Conservation (phyloP, 352 stramenopile species). For the Phytophthora syringae region DNA sequence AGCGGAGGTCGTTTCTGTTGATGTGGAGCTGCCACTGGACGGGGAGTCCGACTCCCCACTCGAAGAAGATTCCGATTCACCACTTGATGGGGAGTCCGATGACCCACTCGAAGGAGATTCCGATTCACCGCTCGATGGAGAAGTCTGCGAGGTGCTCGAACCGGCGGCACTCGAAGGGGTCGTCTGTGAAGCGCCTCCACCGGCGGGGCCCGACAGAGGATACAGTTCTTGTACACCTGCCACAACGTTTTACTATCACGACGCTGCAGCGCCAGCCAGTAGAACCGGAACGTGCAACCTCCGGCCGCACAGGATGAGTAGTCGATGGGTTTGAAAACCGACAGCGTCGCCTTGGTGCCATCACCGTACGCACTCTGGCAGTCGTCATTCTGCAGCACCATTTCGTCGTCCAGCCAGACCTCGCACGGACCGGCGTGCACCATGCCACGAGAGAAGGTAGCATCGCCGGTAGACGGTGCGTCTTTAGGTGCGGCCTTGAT, state of each 20-base stretch:
- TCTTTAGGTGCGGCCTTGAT: slow-evolving; percentile 27
- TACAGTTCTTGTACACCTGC: slow-evolving; percentile 47
- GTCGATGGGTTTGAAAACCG: slow-evolving; percentile 42
- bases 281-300: slow-evolving; percentile 46
- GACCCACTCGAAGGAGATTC: too few relatives aligned
- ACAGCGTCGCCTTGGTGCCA: slow-evolving; percentile 26
- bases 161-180: slow-evolving; percentile 9
- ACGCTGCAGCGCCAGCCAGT: slow-evolving; percentile 43
- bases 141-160: too few relatives aligned
- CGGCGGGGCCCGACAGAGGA: slow-evolving; percentile 30
- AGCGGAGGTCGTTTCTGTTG: too few relatives aligned
- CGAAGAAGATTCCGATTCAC: too few relatives aligned
- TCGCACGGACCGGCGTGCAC: slow-evolving; percentile 37
- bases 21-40: neutral
- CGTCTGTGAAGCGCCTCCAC: slow-evolving; percentile 18
- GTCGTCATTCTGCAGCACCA: slow-evolving; percentile 42
- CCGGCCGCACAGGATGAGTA: slow-evolving; percentile 34
- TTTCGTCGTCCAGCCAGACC: slow-evolving; percentile 39
- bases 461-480: slow-evolving; percentile 21
- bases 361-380: slow-evolving; percentile 36
- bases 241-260: slow-evolving; percentile 30
- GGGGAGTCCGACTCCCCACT: slow-evolving; percentile 17
- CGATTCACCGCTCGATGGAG: too few relatives aligned
- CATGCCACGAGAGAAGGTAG: slow-evolving; percentile 39
- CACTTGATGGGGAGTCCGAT: too few relatives aligned